Base-by-base conservation (phyloP, 495 filamentous ascomycete species). In the Tuber umbilicatum region DNA sequence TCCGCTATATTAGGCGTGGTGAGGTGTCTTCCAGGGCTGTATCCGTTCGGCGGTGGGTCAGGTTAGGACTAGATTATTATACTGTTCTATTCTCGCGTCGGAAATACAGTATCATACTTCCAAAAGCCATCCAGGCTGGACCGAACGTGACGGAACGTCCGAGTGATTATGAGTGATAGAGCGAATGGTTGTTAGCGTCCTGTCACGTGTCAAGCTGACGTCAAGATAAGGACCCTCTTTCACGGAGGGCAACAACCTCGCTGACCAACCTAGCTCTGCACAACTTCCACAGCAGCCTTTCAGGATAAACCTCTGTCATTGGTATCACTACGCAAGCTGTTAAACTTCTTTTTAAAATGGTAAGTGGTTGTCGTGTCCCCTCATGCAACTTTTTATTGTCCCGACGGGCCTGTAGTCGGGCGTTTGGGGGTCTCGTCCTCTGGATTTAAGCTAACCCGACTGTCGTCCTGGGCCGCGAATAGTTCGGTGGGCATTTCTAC, bases 401-500 rank as follows among this genome's bases (percentile, higher is more conserved):
- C 14, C 27, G 47, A 47, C 68, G 43, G n/a, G n/a, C 41, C 21
- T 60, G 39, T 42, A 69, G 41, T n/a, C 12, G 39, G 23, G 43
- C 31, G 43, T 17, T 35, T 12, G 27, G 40, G n/a, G n/a, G n/a
- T n/a, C 40, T 5, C 45, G 0, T 60, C 50, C 23, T 60, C 50
- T 9, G 10, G 27, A 35, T 14, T 1, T 14, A 64, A 78, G 43
- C 40, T 42, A 64, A 37, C n/a, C 27, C 45, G 55, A 64, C 31
- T 19, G 79, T 75, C 76, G 73, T 79, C 73, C 12, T 69, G 41
- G 27, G 31, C 10, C 45, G 31, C 35, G 39, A 23, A 73, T 6
- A 79, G 78, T 79, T 79, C 40, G 76, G 78, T 38, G 71, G 78
- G 19, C 71, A 76, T 71, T 81, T 74, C 71, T 82, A 80, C 40